Conservation (phyloP, 2,329 filamentous ascomycete genomes). For the Sclerotinia sclerotiorum region DNA sequence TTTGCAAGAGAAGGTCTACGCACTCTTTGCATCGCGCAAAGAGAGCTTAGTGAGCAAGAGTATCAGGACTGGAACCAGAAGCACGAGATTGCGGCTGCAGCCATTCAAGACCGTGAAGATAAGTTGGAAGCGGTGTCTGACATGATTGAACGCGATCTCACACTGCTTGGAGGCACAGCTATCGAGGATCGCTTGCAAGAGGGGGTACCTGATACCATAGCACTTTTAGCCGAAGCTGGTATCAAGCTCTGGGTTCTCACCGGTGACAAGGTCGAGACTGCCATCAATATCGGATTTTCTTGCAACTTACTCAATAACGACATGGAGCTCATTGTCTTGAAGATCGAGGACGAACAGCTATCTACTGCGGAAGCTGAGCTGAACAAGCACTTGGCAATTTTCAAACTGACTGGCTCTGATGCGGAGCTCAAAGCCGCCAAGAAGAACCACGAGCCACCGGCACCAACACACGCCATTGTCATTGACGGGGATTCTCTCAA, state of each 20-base stretch:
- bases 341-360: constrained; percentile 72
- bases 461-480: constrained; percentile 85
- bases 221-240: constrained; percentile 83
- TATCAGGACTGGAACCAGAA: constrained; percentile 83
- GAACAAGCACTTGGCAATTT: constrained; percentile 68
- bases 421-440: constrained; percentile 78
- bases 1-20: constrained; percentile 94
- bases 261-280: constrained; percentile 97
- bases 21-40: constrained; percentile 89
- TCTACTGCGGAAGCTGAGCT: constrained; percentile 67
- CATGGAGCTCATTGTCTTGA: constrained; percentile 93
- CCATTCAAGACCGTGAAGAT: constrained; percentile 84
- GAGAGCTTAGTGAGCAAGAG: constrained; percentile 75
- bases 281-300: constrained; percentile 99
- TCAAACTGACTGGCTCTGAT: constrained; percentile 79
- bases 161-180: constrained; percentile 86
- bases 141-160: constrained; percentile 85
- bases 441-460: constrained; percentile 81
- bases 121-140: constrained; percentile 90
- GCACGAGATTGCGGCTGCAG: constrained; percentile 81
- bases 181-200: constrained; percentile 98
- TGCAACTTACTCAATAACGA: constrained; percentile 97
- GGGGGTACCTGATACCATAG: constrained; percentile 93
- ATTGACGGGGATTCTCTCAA: constrained; percentile 94
- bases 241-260: constrained; percentile 99